These are phyloP conservation scores for Grigorovia humatica DNA, from an alignment of 805 yeast species.

Conservation along the genomic window DNA sequence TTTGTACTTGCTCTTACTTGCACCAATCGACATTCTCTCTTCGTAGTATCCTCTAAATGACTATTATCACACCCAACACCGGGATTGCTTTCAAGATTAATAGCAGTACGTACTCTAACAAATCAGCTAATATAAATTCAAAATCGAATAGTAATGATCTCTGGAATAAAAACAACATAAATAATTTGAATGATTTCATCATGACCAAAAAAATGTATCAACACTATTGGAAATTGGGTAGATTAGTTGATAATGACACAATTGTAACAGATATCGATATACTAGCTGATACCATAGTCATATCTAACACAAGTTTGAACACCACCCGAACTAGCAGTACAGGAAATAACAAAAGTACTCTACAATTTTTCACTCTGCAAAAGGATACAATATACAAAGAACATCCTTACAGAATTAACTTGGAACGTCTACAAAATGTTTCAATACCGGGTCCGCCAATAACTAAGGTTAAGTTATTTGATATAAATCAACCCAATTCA, in stretches of 20 bases:
- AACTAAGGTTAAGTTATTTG: conserved; percentile 1
- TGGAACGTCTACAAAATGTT: conserved; percentile 17
- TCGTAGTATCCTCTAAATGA: too few relatives aligned
- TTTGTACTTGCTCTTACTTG: too few relatives aligned
- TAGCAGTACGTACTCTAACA: too few relatives aligned
- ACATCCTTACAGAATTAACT: background rate
- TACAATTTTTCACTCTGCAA: conserved; percentile 12
- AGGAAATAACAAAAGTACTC: conserved; percentile 11
- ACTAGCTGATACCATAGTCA: conserved; percentile 9
- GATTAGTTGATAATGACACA: conserved; percentile 1
- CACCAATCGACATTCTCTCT: too few relatives aligned
- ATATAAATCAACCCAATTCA: background rate
- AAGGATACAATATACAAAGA: background rate
- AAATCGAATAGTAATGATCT: too few relatives aligned
- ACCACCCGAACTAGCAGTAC: too few relatives aligned
- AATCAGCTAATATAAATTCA: too few relatives aligned
- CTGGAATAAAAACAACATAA: conserved; percentile 8
- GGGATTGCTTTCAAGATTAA: too few relatives aligned
- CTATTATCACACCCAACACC: too few relatives aligned
- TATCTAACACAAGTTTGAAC: conserved; percentile 11
- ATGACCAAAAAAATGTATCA: conserved; percentile 20
- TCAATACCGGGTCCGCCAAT: conserved; percentile 20
- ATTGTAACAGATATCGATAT: conserved; percentile 8
- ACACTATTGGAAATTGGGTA: conserved; percentile 16
- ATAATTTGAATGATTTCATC: conserved; percentile 22